phyloP scores from a whole-genome alignment of 1,284 basidiomycete genomes.

The Rhodotorula sp. region DNA sequence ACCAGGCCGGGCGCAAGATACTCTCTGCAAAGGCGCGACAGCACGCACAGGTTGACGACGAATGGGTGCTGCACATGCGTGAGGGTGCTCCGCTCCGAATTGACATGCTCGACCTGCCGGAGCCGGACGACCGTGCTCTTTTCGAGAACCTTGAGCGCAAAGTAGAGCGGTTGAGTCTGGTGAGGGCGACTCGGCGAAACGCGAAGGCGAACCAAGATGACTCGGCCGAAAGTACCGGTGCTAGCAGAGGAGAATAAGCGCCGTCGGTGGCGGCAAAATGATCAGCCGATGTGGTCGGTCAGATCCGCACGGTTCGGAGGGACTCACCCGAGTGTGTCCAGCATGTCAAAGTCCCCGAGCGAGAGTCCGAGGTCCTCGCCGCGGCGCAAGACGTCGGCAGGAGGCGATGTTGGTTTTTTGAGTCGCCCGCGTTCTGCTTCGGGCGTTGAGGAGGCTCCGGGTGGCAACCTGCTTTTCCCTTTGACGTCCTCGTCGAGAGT shows the following conservation, averaged over 20 bases:
- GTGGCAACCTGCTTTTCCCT: too few species aligned
- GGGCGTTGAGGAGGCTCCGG: background rate
- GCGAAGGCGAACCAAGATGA: slow-evolving; percentile 40
- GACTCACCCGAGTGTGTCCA: slow-evolving; percentile 43
- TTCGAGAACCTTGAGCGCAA: slow-evolving; percentile 54
- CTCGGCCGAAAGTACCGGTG: slow-evolving; percentile 44
- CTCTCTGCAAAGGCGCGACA: background rate
- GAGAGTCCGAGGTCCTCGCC: slow-evolving; percentile 42
- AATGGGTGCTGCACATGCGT: slow-evolving; percentile 58
- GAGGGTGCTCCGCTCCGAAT: slow-evolving; percentile 56
- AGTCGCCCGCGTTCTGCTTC: background rate
- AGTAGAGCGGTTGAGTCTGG: slow-evolving; percentile 41
- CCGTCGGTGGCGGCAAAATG: too few species aligned
- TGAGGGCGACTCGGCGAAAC: slow-evolving; percentile 18
- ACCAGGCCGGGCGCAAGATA: background rate
- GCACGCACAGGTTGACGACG: slow-evolving; percentile 56
- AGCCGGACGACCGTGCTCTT: slow-evolving; percentile 57
- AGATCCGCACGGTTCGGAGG: background rate
- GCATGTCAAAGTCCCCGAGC: slow-evolving; percentile 44
- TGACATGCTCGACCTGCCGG: slow-evolving; percentile 60
- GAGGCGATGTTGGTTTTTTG: background rate
- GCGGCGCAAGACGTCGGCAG: slow-evolving; percentile 25
- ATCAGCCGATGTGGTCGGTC: background rate
- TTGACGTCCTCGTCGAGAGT: too few species aligned
- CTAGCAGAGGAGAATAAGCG: slow-evolving; percentile 6